Evolutionary conservation across 2,329 filamentous ascomycete species (phyloP), one percentile per base, ranked within the genome.

Genomic region (Whalleya microplaca): DNA sequence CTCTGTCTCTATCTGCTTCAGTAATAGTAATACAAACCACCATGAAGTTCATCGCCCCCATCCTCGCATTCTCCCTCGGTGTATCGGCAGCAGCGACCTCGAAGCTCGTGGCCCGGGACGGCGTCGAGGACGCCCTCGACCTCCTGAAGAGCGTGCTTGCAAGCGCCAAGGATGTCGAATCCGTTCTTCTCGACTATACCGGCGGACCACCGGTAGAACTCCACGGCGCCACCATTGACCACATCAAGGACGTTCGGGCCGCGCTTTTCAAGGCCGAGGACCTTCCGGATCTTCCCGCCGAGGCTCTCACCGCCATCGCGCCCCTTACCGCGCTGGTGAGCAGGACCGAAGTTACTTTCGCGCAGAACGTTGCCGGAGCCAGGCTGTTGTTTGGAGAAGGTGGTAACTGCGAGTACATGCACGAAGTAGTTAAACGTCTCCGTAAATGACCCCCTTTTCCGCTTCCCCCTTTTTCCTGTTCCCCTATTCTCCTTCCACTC

Each of bases 281-380:
- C 5, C 19, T 58, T 41, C 29, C 41, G 2, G 46, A 54, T 44
- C 61, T 69, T 44, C 55, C 60, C 1, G 14, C n/a, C 10, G 52
- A 61, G 8, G 65, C 66, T 18, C 48, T 56, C n/a, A n/a, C 55
- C 14, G 41, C 45, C 27, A 55, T 68, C 21, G 42, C 20, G 10
- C 27, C 19, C 12, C 18, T 54, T 40, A 49, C 57, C 6, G 2
- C 43, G 1, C 5, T 56, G 14, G 16, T 58, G n/a, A 48, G 54
- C 7, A 2, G 5, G 0, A 20, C 56, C 4, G 63, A 62, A 6
- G 29, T 40, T 40, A 48, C 52, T 23, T 61, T 56, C 41, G 41
- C 64, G 1, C 14, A 37, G 1, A 54, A 64, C 27, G 23, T 65
- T 16, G 45, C 18, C 18, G 47, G 27, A 2, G 50, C 55, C 19